Conservation (phyloP, 1,284 basidiomycete species). For the Irpex sp. region DNA sequence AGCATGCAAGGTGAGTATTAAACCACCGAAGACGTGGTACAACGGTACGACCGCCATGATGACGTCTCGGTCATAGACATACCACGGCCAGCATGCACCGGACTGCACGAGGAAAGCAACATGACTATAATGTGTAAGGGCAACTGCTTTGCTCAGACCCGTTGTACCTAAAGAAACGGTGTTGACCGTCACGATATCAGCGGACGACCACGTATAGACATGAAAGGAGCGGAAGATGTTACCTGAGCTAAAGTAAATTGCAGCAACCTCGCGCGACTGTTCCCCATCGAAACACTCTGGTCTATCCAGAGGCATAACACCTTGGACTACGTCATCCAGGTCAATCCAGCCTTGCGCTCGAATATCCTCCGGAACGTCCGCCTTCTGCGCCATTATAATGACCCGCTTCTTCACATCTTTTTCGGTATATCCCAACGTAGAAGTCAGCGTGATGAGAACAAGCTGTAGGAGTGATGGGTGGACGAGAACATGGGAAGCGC, state of each 20-base stretch:
- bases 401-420: slow-evolving; percentile 25
- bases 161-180: slow-evolving; percentile 3
- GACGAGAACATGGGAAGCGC: slow-evolving; percentile 37
- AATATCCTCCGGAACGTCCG: slow-evolving; percentile 5
- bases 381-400: slow-evolving; percentile 17
- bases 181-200: not conserved
- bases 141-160: slow-evolving; percentile 9
- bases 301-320: slow-evolving; percentile 20
- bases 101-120: slow-evolving; percentile 2
- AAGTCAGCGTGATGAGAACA: slow-evolving; percentile 25
- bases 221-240: not conserved
- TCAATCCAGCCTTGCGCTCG: not conserved
- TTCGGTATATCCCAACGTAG: slow-evolving; percentile 18
- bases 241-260: slow-evolving; percentile 10
- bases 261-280: slow-evolving; percentile 7
- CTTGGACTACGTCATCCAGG: not conserved
- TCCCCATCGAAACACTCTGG: slow-evolving; percentile 19
- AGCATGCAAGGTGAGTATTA: slow-evolving; percentile 50
- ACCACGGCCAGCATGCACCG: not conserved
- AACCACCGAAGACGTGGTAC: slow-evolving; percentile 46
- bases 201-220: not conserved
- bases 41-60: slow-evolving; percentile 43
- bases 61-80: slow-evolving; percentile 23
- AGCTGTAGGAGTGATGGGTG: slow-evolving; percentile 34
- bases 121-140: slow-evolving; percentile 7